Evolutionary conservation across 164 flowering plant species (phyloP).

Genomic region (Vitis vinifera): DNA sequence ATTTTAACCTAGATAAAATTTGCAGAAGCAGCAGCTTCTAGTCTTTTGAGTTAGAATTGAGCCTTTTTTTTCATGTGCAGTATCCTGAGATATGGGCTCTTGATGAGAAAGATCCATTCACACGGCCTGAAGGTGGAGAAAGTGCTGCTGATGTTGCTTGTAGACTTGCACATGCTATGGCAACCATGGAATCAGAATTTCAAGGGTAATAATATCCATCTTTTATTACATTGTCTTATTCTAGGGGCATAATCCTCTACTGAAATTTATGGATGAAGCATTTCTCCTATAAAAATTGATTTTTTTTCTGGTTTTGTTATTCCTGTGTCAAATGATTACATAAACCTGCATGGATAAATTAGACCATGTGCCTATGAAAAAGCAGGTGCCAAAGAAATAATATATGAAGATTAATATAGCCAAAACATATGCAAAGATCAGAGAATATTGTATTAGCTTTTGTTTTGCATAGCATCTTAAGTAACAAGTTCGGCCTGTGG

Average conservation of each 20-base stretch:
- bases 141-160: slow-evolving; percentile 86
- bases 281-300: not conserved
- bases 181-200: slow-evolving; percentile 64
- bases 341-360: not conserved
- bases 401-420: not conserved
- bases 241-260: not conserved
- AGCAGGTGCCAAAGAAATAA: not conserved
- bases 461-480: too few relatives aligned
- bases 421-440: too few relatives aligned
- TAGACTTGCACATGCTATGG: slow-evolving; percentile 68
- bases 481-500: too few relatives aligned
- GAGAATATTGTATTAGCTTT: too few relatives aligned
- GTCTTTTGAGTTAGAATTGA: too few relatives aligned
- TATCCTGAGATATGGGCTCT: slow-evolving; percentile 90
- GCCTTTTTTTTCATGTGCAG: slow-evolving; percentile 28
- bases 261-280: not conserved
- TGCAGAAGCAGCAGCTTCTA: too few relatives aligned
- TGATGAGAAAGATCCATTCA: slow-evolving; percentile 86
- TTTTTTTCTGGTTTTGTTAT: not conserved
- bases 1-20: too few relatives aligned
- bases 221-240: not conserved
- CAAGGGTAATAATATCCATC: slow-evolving; percentile 50
- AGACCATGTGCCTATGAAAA: not conserved
- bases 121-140: slow-evolving; percentile 89
- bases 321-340: not conserved